Percentiles rank a stretch among this genome's conserved stretches.
Conservation (phyloP, 1,139 yeast species). For the Candida sojae region DNA sequence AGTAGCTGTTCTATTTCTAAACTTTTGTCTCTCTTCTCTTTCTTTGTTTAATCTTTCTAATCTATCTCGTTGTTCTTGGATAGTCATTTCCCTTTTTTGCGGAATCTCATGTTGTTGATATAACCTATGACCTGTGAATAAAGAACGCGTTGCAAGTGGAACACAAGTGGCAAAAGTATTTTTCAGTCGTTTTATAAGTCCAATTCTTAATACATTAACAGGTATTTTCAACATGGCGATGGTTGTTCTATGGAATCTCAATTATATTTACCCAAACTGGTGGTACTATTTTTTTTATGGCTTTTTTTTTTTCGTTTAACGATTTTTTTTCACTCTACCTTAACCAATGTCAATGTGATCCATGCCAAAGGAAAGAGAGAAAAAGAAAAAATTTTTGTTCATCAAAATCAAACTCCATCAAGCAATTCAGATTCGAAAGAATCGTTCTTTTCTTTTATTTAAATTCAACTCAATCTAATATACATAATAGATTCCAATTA, state of each 20-base stretch:
- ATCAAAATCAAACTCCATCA: background rate
- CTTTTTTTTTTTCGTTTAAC: background rate
- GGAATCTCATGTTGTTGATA: slow-evolving; percentile 1
- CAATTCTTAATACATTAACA: slow-evolving; percentile 1
- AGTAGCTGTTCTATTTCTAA: slow-evolving; percentile 54
- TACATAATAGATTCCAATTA: background rate
- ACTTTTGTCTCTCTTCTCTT: slow-evolving; percentile 32
- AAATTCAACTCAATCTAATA: background rate
- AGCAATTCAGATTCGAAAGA: background rate
- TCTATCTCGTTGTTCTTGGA: slow-evolving; percentile 17
- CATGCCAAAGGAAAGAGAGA: background rate
- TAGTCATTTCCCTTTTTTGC: background rate
- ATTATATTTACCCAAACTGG: background rate
- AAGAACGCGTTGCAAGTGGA: slow-evolving; percentile 1
- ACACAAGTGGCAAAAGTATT: background rate
- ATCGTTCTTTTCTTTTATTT: background rate
- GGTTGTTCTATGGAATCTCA: too few species aligned
- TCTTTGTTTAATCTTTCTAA: slow-evolving; percentile 19
- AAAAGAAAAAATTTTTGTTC: background rate
- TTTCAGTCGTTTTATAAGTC: background rate
- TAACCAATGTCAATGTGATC: too few species aligned
- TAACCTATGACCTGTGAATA: background rate
- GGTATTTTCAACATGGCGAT: background rate
- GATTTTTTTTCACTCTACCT: too few species aligned
- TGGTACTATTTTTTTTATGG: background rate